These are phyloP conservation scores for Myxozyma lipomycoides DNA, from an alignment of 805 yeast genomes.

Conservation along the genomic window DNA sequence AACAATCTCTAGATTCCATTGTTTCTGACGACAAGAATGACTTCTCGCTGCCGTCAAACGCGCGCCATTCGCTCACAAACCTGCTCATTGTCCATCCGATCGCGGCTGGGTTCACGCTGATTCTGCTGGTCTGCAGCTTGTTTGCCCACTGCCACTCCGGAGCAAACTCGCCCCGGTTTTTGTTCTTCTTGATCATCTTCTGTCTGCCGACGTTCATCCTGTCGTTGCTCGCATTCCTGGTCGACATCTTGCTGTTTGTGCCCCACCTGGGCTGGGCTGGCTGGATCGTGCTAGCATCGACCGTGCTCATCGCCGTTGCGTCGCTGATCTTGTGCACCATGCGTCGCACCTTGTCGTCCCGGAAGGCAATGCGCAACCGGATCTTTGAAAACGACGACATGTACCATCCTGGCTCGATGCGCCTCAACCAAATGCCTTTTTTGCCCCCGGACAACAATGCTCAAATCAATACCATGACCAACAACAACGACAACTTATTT, in stretches of 20 bases:
- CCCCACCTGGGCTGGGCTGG: slow-evolving; percentile 78
- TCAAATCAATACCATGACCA: not conserved
- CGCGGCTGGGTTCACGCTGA: slow-evolving; percentile 52
- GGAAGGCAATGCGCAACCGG: slow-evolving; percentile 30
- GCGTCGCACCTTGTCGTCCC: slow-evolving; percentile 57
- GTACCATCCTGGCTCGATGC: slow-evolving; percentile 9
- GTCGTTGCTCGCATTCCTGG: slow-evolving; percentile 68
- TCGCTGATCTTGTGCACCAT: slow-evolving; percentile 67
- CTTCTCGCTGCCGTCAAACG: slow-evolving; percentile 54
- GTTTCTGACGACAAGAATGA: slow-evolving; percentile 39
- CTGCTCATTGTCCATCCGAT: slow-evolving; percentile 65
- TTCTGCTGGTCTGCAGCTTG: slow-evolving; percentile 44
- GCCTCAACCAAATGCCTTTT: slow-evolving; percentile 21
- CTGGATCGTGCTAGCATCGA: slow-evolving; percentile 73
- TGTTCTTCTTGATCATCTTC: slow-evolving; percentile 53
- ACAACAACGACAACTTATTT: not conserved
- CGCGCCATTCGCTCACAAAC: slow-evolving; percentile 56
- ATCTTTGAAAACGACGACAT: slow-evolving; percentile 14
- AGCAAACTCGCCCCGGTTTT: slow-evolving; percentile 41
- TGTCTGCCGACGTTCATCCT: slow-evolving; percentile 67
- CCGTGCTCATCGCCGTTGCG: slow-evolving; percentile 59
- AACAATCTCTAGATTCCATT: slow-evolving; percentile 13
- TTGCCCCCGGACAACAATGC: slow-evolving; percentile 11
- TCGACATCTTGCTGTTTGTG: slow-evolving; percentile 74
- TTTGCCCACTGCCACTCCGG: slow-evolving; percentile 42